Conservation (phyloP, 805 yeast species). For the Suhomyces kilbournensis region DNA sequence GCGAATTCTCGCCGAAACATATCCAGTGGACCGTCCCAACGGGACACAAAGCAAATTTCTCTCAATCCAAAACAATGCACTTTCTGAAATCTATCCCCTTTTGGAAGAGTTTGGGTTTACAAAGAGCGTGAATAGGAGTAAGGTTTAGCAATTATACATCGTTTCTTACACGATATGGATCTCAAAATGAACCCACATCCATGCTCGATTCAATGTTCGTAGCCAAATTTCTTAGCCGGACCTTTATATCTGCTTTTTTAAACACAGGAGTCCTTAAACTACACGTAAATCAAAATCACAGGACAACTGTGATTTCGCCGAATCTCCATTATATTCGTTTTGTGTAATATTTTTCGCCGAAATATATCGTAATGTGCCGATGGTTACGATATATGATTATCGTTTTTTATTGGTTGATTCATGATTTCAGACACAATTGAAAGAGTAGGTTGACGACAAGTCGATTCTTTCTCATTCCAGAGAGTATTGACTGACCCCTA, state of each 20-base stretch:
- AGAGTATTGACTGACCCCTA: not conserved
- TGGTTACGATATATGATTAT: not conserved
- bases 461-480: not conserved
- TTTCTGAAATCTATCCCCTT: not conserved
- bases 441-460: not conserved
- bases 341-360: conserved; percentile 8
- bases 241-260: fast-evolving
- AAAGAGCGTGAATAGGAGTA: not conserved
- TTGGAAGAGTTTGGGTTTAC: not conserved
- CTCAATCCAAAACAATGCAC: not conserved
- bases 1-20: conserved; percentile 27
- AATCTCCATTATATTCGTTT: not conserved
- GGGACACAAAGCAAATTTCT: not conserved
- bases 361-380: conserved; percentile 1
- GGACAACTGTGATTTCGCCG: not conserved
- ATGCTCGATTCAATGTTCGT: not conserved
- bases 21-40: not conserved
- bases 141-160: not conserved
- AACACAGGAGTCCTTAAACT: not conserved
- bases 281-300: not conserved
- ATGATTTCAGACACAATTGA: not conserved
- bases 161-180: not conserved
- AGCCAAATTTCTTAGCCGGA: not conserved
- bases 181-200: not conserved
- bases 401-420: not conserved